Evolutionary conservation across 352 stramenopile genomes (phyloP).

Genomic region (Blastocystis sp.): DNA sequence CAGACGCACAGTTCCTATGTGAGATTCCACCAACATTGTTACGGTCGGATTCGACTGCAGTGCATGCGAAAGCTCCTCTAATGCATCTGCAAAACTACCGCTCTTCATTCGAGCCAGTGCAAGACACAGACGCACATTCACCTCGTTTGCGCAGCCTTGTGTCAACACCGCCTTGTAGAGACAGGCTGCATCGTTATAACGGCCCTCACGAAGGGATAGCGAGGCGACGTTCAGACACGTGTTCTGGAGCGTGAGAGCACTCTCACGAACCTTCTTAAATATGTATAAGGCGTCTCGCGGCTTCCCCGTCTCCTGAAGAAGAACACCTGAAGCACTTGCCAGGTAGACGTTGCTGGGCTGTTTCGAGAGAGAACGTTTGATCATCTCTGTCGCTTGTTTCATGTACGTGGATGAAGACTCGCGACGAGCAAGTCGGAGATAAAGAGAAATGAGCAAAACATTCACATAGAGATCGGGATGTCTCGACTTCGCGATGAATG

Average conservation of each 20-base stretch:
- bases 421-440: not conserved
- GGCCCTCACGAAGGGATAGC: not conserved
- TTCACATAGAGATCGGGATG: constrained; percentile 22
- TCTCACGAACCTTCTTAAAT: constrained; percentile 47
- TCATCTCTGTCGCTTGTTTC: not conserved
- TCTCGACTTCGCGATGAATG: not conserved
- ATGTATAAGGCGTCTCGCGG: constrained; percentile 1
- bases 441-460: not conserved
- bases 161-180: not conserved
- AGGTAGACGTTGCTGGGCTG: constrained; percentile 37
- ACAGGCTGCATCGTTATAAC: not conserved
- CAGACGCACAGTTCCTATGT: not conserved
- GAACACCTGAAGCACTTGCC: not conserved
- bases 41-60: not conserved
- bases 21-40: not conserved
- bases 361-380: not conserved
- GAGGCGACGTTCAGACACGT: constrained; percentile 21
- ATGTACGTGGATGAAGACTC: not conserved
- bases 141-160: not conserved
- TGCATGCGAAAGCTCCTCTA: not conserved
- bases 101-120: not conserved
- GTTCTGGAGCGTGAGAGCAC: not conserved
- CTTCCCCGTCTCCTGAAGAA: not conserved
- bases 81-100: not conserved
- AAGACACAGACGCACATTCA: not conserved